Percentiles rank a stretch among this genome's conserved stretches.
Evolutionary conservation across 805 yeast genomes (phyloP).

Genomic region (Barnettozyma pratensis): DNA sequence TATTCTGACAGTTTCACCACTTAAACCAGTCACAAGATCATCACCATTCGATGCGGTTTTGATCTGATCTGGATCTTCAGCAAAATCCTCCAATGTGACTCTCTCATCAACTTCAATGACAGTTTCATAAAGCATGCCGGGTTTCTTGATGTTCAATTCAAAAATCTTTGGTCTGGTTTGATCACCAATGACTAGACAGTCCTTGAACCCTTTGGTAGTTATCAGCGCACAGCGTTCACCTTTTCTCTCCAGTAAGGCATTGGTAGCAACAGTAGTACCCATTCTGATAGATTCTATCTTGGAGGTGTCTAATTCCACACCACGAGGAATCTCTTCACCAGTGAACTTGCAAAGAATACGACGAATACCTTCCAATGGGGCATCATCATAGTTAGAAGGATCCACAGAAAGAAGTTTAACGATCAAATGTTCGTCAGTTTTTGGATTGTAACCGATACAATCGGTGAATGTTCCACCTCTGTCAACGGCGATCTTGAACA

Average conservation of each 20-base stretch:
- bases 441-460: constrained; percentile 43
- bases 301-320: constrained; percentile 54
- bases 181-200: constrained; percentile 78
- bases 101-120: constrained; percentile 89
- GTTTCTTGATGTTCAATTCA: constrained; percentile 69
- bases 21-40: constrained; percentile 47
- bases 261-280: constrained; percentile 97
- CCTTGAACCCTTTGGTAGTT: constrained; percentile 86
- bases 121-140: constrained; percentile 63
- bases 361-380: constrained; percentile 89
- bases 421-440: constrained; percentile 36
- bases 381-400: constrained; percentile 82
- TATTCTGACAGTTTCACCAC: constrained; percentile 64
- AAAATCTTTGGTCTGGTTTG: constrained; percentile 90
- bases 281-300: constrained; percentile 66
- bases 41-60: constrained; percentile 21
- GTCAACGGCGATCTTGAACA: constrained; percentile 40
- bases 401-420: constrained; percentile 84
- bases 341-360: constrained; percentile 62
- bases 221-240: constrained; percentile 85
- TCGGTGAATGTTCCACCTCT: constrained; percentile 93
- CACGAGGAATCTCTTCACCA: constrained; percentile 50
- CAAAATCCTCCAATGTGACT: constrained; percentile 75
- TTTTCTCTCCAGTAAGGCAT: constrained; percentile 87
- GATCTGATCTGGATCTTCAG: constrained; percentile 58